These are phyloP conservation scores for Wallacemonas sp. DNA, from an alignment of 208 protist species.

Conservation along the genomic window DNA sequence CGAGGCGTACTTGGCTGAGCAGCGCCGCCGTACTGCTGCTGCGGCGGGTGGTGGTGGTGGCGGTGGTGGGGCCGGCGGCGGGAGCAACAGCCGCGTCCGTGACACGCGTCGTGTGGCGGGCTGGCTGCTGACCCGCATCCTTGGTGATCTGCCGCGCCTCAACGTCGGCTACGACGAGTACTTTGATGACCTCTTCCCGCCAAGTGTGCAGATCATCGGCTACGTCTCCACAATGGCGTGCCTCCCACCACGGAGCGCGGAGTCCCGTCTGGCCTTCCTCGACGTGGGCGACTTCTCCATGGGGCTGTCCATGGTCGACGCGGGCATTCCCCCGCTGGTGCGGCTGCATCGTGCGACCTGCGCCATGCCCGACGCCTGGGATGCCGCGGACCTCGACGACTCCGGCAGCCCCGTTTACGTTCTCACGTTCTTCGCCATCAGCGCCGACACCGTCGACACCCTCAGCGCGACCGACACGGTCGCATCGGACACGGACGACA, in stretches of 20 bases:
- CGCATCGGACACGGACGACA: conserved; percentile 14
- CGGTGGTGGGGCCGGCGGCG: background rate
- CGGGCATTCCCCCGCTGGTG: conserved; percentile 78
- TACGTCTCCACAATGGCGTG: conserved; percentile 84
- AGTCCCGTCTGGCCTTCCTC: conserved; percentile 59
- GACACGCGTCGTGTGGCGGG: conserved; percentile 76
- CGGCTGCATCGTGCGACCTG: conserved; percentile 65
- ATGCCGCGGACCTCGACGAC: conserved; percentile 57
- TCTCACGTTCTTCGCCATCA: conserved; percentile 74
- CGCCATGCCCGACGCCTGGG: conserved; percentile 25
- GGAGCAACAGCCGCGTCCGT: conserved; percentile 33
- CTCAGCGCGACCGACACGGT: conserved; percentile 11
- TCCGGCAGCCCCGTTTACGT: conserved; percentile 48
- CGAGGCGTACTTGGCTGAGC: conserved; percentile 26
- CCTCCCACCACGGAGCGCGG: conserved; percentile 49
- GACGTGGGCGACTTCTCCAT: conserved; percentile 80
- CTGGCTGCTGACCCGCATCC: conserved; percentile 80
- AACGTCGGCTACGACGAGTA: conserved; percentile 88
- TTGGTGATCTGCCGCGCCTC: conserved; percentile 65
- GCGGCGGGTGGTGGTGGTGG: background rate
- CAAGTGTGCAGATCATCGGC: conserved; percentile 70
- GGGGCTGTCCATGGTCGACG: conserved; percentile 82
- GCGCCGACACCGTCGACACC: conserved; percentile 39
- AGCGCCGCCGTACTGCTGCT: background rate
- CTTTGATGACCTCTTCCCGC: conserved; percentile 74